Percentiles rank a stretch among this genome's conserved stretches.
Evolutionary conservation across 257 asterid genomes (phyloP).

Genomic region (Nicotiana paniculata): DNA sequence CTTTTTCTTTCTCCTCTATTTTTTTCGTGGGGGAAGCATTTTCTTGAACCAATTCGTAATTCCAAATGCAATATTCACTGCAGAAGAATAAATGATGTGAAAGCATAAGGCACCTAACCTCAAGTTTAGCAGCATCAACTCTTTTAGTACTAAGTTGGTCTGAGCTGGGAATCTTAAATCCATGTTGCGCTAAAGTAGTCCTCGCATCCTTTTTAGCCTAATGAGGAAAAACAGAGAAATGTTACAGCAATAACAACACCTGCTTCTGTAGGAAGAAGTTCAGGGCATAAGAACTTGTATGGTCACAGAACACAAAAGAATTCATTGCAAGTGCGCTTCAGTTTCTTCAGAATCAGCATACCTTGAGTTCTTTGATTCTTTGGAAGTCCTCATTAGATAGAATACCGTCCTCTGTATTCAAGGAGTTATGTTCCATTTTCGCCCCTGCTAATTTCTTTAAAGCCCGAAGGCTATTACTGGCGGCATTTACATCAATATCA

Average conservation of each 20-base stretch:
- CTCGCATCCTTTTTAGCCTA: constrained; percentile 82
- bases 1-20: background rate
- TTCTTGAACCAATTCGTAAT: background rate
- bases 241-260: background rate
- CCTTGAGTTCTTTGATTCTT: constrained; percentile 81
- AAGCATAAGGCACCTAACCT: constrained; percentile 37
- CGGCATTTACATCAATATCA: constrained; percentile 63
- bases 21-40: background rate
- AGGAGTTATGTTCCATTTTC: constrained; percentile 19
- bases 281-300: background rate
- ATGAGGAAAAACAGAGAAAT: constrained; percentile 13
- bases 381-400: constrained; percentile 92
- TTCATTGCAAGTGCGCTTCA: background rate
- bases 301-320: background rate
- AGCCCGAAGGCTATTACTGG: constrained; percentile 65
- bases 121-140: constrained; percentile 71
- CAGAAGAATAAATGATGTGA: background rate
- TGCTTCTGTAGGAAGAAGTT: background rate
- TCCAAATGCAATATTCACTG: background rate
- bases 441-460: constrained; percentile 70
- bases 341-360: constrained; percentile 17
- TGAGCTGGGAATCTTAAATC: constrained; percentile 73
- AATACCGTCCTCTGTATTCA: constrained; percentile 53
- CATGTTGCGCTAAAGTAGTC: constrained; percentile 46
- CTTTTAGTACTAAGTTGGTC: constrained; percentile 67